Base-by-base conservation (phyloP, 2,329 filamentous ascomycete genomes). In the Aspergillus chevalieri region DNA sequence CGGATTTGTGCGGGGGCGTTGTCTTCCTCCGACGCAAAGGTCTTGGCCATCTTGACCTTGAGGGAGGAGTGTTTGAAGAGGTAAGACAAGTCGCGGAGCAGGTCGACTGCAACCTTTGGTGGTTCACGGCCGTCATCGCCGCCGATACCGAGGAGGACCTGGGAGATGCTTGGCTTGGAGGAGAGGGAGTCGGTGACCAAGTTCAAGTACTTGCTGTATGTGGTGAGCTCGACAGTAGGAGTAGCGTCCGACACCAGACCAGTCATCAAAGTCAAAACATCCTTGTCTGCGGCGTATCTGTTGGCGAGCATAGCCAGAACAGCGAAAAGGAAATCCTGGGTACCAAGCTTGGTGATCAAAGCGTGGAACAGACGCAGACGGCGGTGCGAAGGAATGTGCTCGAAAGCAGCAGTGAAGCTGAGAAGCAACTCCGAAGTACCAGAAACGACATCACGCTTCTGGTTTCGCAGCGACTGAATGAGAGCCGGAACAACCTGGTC, bases 391-490 rank as follows among this genome's bases (percentile, higher is more conserved):
- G 93, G 93, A 55, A 98, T 91, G 65, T 98, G 93, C 66, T 96
- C 91, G 67, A 94, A 98, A 0, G 94, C 93, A 6, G 91, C 90
- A 15, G 90, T 92, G 65, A 98, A 98, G 73, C 91, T 97, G 39
- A 94, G 79, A n/a, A 98, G 78, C 44, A 98, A 81, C 61, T 95
- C 90, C 1, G 90, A 87, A 6, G 90, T 89, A 42, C 90, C 89
- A 30, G 84, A 85, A 19, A 95, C 81, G 56, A 83, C 83, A 60
- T 89, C 85, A 58, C 88, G 85, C 60, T 89, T 87, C 56, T 81
- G 78, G 63, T 87, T 86, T 47, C 87, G 84, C 52, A 98, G 78
- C 0, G 90, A 95, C 28, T 85, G 83, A 36, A 96, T 89, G 42
- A 98, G 76, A 12, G 92, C 90, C 21, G 94, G 94, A 26, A 98